These are phyloP conservation scores for Bromus sterilis DNA, from an alignment of 176 grass and related monocot genomes.

Conservation along the genomic window DNA sequence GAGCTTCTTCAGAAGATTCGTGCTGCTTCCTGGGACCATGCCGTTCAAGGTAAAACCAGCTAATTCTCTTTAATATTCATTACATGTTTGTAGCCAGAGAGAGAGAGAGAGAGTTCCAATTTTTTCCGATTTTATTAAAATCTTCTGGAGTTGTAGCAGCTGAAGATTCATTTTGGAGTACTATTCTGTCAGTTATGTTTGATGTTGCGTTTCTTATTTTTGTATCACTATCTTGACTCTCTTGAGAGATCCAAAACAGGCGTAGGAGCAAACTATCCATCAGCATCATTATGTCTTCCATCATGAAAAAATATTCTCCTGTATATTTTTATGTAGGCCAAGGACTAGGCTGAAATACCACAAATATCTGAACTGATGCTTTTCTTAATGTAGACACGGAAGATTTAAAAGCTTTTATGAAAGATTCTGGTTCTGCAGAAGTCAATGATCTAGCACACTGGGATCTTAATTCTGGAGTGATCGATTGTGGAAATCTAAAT, in stretches of 20 bases:
- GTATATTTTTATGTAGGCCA: background rate
- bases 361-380: slow-evolving; percentile 5
- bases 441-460: slow-evolving; percentile 72
- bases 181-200: background rate
- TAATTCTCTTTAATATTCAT: background rate
- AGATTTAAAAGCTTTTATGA: slow-evolving; percentile 65
- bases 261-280: background rate
- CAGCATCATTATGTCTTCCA: background rate
- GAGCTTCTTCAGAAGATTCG: slow-evolving; percentile 89
- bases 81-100: background rate
- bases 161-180: background rate
- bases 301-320: background rate
- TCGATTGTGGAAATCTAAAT: slow-evolving; percentile 79
- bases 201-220: background rate
- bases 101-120: background rate
- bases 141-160: background rate
- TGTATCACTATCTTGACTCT: background rate
- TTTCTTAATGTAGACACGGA: slow-evolving; percentile 71
- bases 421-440: slow-evolving; percentile 66
- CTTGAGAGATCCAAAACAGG: background rate
- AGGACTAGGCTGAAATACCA: background rate
- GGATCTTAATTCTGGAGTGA: slow-evolving; percentile 96
- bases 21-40: slow-evolving; percentile 81
- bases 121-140: background rate
- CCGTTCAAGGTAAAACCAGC: slow-evolving; percentile 50